Base-by-base conservation (phyloP, 345 rosid genomes). In the Moricandia arvensis region DNA sequence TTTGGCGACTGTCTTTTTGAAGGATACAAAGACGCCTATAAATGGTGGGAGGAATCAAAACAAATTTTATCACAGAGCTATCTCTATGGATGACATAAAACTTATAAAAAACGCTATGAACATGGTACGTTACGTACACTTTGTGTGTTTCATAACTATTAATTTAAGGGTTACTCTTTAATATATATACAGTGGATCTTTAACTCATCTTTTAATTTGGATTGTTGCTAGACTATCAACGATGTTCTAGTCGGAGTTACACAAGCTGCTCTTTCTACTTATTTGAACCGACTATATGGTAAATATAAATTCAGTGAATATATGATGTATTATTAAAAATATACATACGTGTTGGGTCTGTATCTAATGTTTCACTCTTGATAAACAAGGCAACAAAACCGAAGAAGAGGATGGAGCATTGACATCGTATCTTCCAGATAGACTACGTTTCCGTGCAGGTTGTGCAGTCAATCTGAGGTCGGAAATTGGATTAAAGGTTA, bases 161-260 rank as follows among this genome's bases (percentile, higher is more conserved):
- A 35, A 8, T 51, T 37, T 63, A 7, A 43, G 24, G 33, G 4
- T 12, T 67, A 13, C 37, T 41, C 12, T 59, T 68, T 43, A 10
- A 38, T 38, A 35, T 38, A 8, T 8, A 10, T 11, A 10, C n/a
- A 18, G 6, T 69, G 66, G 72, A 74, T 74, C 7, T 59, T 68
- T 49, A 12, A 6, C 21, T 61, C 27, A 8, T 55, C 59, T 76
- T 37, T 11, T 21, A 21, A 21, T 21, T 21, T 21, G 4, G 7
- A 3, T 0, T 21, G 21, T 43, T 65, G 35, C 67, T 45, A 91
- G 97, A 91, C 96, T 8, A 59, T 90, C 70, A 90, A 88, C 24
- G 96, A 92, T 74, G 92, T 87, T 45, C 24, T 88, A 5, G 10
- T 88, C 27, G 97, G 93, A 63, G 62, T 86, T 16, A 85, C 89